These are phyloP conservation scores for Neocallimastix lanati DNA, from an alignment of 192 early-diverging fungal species.

Conservation along the genomic window DNA sequence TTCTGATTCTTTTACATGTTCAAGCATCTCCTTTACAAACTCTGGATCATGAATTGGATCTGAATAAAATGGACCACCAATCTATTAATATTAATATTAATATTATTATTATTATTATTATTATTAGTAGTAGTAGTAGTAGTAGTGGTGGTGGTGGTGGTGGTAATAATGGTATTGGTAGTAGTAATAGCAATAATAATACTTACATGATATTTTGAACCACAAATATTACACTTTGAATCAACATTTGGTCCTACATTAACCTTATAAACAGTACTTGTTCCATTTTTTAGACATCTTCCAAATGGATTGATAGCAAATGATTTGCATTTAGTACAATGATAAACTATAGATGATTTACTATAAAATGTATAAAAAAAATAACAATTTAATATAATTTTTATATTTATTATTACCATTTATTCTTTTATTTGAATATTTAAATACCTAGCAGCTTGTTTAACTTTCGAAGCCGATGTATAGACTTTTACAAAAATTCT, in stretches of 20 bases:
- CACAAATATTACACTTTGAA: slow-evolving; percentile 54
- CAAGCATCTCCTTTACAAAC: slow-evolving; percentile 69
- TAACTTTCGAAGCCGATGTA: slow-evolving; percentile 49
- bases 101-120: slow-evolving; percentile 5
- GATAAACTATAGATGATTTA: slow-evolving; percentile 65
- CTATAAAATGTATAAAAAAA: slow-evolving; percentile 12
- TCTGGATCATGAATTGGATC: slow-evolving; percentile 61
- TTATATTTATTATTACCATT: too few relatives aligned
- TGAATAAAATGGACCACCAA: slow-evolving; percentile 84
- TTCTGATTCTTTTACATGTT: slow-evolving; percentile 36
- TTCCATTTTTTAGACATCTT: slow-evolving; percentile 29
- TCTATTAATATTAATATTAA: slow-evolving; percentile 13
- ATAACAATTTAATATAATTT: not conserved
- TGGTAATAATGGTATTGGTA: slow-evolving; percentile 4
- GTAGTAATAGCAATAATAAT: too few relatives aligned
- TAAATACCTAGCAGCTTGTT: slow-evolving; percentile 51
- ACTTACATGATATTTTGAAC: slow-evolving; percentile 46
- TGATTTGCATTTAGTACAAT: slow-evolving; percentile 64
- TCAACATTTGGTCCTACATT: slow-evolving; percentile 39
- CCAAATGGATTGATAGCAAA: slow-evolving; percentile 60
- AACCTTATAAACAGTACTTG: slow-evolving; percentile 39
- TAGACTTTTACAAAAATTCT: slow-evolving; percentile 86
- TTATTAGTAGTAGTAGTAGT: slow-evolving; percentile 7
- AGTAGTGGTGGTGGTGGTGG: slow-evolving; percentile 1
- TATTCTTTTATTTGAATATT: too few relatives aligned